These are phyloP conservation scores for Botrytis medusae DNA, from an alignment of 2,329 filamentous ascomycete genomes.

Conservation along the genomic window DNA sequence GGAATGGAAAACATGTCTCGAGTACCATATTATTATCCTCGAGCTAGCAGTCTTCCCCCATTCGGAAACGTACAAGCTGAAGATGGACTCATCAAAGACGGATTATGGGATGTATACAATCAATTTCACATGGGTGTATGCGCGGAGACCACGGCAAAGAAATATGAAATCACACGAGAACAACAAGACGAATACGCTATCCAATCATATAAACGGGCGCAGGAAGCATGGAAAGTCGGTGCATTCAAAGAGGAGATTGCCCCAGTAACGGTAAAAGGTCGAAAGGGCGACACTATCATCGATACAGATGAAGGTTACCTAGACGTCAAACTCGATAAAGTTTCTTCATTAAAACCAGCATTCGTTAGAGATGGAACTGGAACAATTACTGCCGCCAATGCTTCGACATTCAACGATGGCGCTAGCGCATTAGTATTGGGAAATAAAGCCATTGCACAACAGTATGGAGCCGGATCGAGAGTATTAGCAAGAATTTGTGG, in stretches of 20 bases:
- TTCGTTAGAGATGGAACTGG: slow-evolving; percentile 84
- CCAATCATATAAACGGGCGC: slow-evolving; percentile 82
- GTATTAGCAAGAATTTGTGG: slow-evolving; percentile 85
- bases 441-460: slow-evolving; percentile 74
- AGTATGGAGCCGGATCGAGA: slow-evolving; percentile 75
- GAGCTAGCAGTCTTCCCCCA: slow-evolving; percentile 76
- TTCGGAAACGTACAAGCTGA: slow-evolving; percentile 88
- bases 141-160: slow-evolving; percentile 91
- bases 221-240: slow-evolving; percentile 81
- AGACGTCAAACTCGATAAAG: slow-evolving; percentile 82
- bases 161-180: slow-evolving; percentile 74
- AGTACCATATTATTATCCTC: slow-evolving; percentile 85
- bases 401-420: slow-evolving; percentile 91
- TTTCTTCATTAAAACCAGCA: slow-evolving; percentile 83
- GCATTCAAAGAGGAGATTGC: slow-evolving; percentile 88
- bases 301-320: slow-evolving; percentile 86
- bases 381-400: slow-evolving; percentile 92
- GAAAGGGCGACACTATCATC: slow-evolving; percentile 79
- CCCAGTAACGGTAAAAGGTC: slow-evolving; percentile 79
- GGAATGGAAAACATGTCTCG: slow-evolving; percentile 98
- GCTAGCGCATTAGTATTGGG: slow-evolving; percentile 86
- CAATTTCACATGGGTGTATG: slow-evolving; percentile 98
- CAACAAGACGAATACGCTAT: slow-evolving; percentile 92
- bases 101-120: slow-evolving; percentile 94
- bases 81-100: slow-evolving; percentile 92